Evolutionary conservation across 441 rosid species (phyloP), one percentile per base, ranked within the genome.

Genomic region (Capsella rubella): DNA sequence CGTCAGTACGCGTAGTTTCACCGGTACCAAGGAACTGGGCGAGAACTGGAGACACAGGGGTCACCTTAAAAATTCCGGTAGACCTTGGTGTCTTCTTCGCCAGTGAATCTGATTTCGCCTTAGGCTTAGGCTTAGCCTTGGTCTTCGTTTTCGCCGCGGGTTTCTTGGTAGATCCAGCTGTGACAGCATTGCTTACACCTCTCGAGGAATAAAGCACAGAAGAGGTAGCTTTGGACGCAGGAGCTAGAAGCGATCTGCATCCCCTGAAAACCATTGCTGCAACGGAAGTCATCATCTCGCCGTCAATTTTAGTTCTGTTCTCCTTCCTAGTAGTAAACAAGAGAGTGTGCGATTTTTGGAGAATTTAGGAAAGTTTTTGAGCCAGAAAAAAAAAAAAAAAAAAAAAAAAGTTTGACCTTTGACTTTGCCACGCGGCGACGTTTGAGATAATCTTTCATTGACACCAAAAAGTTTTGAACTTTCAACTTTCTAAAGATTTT

Each of bases 11-110:
- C 46, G 95, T 87, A 78, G 86, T 80, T 71, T 89, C 87, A 3
- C 83, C 59, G 29, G 75, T 80, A 15, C 90, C 94, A 13, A 94
- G 87, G 82, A 94, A 85, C 55, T 56, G 71, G n/a, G 86, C 77
- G 13, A 90, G 87, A 34, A 84, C 92, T 18, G 89, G 89, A 25
- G 97, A 92, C 13, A 94, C 83, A 5, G 95, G 86, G 1, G 42
- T 34, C 27, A 58, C 70, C 82, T 86, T 94, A 35, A 78, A 63
- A 39, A 90, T 83, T 4, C 97, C 95, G 2, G 80, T 27, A 52
- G 81, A 50, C 46, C 83, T 69, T 15, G 51, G 65, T 42, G 62
- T 59, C n/a, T 54, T 72, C 56, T 35, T 72, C 9, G 46, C 58
- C 45, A 62, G 79, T 39, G 81, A 46, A 50, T 40, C 65, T 25